phyloP scores from a whole-genome alignment of 257 asterid genomes.

The Nicotiana tabacum region DNA sequence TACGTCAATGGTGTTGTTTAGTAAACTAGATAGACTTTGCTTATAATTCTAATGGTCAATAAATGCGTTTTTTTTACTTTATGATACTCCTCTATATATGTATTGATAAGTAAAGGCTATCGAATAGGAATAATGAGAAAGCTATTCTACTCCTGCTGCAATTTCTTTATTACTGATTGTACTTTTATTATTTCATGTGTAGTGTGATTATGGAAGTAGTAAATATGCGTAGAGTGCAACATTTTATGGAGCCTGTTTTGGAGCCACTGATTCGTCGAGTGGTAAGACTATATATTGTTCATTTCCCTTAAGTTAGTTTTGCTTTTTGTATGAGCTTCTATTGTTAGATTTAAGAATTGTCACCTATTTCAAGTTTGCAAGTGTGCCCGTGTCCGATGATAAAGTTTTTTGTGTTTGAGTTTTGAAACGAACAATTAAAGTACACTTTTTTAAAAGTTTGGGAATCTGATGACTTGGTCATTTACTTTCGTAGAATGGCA shows the following conservation, averaged over 20 bases:
- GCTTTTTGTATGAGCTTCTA: not conserved
- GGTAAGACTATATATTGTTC: conserved; percentile 35
- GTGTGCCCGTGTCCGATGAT: not conserved
- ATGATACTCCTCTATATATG: not conserved
- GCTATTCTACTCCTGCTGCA: not conserved
- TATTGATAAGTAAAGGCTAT: not conserved
- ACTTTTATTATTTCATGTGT: conserved; percentile 10
- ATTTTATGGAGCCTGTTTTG: conserved; percentile 65
- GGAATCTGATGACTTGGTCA: not conserved
- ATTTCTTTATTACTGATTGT: not conserved
- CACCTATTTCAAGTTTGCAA: not conserved
- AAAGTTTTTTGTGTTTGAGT: not conserved
- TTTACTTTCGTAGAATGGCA: not conserved
- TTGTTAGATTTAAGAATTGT: not conserved
- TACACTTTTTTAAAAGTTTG: not conserved
- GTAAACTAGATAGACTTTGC: not conserved
- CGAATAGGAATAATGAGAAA: not conserved
- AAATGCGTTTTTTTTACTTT: not conserved
- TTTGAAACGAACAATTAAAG: not conserved
- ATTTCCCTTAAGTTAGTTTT: not conserved
- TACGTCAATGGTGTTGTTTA: not conserved
- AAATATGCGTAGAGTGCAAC: conserved; percentile 53
- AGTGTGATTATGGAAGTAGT: conserved; percentile 75
- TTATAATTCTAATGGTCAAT: not conserved
- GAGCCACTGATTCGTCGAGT: conserved; percentile 89